Conservation (phyloP, 2,329 filamentous ascomycete genomes). For the Fusarium sp. region DNA sequence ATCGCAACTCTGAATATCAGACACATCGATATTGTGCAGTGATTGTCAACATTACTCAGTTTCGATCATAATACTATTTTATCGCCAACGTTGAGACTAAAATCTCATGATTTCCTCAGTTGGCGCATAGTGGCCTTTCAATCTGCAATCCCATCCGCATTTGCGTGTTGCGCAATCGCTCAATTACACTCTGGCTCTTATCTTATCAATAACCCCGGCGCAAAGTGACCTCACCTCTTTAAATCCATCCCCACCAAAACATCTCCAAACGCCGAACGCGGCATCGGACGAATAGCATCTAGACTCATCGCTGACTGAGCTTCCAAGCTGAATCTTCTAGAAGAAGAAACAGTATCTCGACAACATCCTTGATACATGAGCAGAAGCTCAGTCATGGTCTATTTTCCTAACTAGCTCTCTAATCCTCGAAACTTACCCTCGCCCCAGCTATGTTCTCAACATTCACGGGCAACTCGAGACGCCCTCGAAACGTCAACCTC, state of each 20-base stretch:
- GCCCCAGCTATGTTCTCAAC: slow-evolving; percentile 79
- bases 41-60: too few species aligned
- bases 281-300: slow-evolving; percentile 38
- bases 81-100: background rate
- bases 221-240: slow-evolving; percentile 39
- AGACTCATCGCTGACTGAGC: slow-evolving; percentile 42
- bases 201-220: slow-evolving; percentile 33
- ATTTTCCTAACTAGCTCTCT: slow-evolving; percentile 13
- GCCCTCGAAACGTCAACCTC: slow-evolving; percentile 91
- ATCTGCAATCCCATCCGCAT: slow-evolving; percentile 17
- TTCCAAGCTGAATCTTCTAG: slow-evolving; percentile 45
- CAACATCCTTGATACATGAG: slow-evolving; percentile 4
- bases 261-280: slow-evolving; percentile 35
- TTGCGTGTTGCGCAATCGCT: slow-evolving; percentile 31
- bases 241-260: slow-evolving; percentile 42
- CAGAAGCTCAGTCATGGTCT: slow-evolving; percentile 27
- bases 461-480: slow-evolving; percentile 88
- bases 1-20: too few species aligned
- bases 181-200: slow-evolving; percentile 15
- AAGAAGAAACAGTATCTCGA: slow-evolving; percentile 27
- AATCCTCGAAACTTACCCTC: slow-evolving; percentile 9
- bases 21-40: too few species aligned
- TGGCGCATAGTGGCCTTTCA: slow-evolving; percentile 22
- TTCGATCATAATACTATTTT: background rate
- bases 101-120: background rate